phyloP scores from a whole-genome alignment of 2,329 filamentous ascomycete species.

The Coleophoma cylindrospora region DNA sequence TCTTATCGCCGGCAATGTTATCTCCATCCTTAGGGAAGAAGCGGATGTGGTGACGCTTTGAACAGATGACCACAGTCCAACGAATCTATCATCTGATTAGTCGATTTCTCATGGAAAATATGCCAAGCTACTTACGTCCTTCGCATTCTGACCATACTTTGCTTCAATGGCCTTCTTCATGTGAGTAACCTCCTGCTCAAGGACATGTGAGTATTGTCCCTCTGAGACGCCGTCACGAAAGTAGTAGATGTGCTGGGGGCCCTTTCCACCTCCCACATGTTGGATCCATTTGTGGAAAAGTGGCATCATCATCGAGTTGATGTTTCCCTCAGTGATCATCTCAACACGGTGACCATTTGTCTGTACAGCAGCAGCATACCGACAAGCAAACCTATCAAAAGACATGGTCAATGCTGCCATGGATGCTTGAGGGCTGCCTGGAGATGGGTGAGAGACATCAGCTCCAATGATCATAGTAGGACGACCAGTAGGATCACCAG shows the following conservation, averaged over 20 bases:
- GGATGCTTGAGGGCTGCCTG: constrained; percentile 63
- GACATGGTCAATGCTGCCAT: constrained; percentile 87
- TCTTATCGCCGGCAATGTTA: constrained; percentile 54
- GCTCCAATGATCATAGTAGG: constrained; percentile 76
- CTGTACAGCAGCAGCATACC: constrained; percentile 74
- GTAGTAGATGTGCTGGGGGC: constrained; percentile 76
- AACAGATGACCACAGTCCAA: constrained; percentile 82
- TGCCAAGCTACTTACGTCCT: constrained; percentile 14
- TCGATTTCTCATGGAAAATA: no score
- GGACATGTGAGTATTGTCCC: constrained; percentile 75
- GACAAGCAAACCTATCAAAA: constrained; percentile 63
- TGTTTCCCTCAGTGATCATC: constrained; percentile 66
- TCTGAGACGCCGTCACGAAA: constrained; percentile 91
- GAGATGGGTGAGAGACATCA: constrained; percentile 81
- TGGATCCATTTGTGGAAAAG: constrained; percentile 62
- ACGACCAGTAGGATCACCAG: background rate
- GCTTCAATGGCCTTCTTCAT: constrained; percentile 58
- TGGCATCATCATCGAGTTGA: constrained; percentile 58
- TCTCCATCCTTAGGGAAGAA: constrained; percentile 70
- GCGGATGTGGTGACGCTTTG: constrained; percentile 90
- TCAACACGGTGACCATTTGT: constrained; percentile 81
- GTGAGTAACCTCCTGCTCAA: constrained; percentile 69
- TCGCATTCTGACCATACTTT: constrained; percentile 20
- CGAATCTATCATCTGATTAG: constrained; percentile 32
- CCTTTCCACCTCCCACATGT: constrained; percentile 42